phyloP scores from a whole-genome alignment of 495 filamentous ascomycete genomes.

The Xeromyces bisporus region DNA sequence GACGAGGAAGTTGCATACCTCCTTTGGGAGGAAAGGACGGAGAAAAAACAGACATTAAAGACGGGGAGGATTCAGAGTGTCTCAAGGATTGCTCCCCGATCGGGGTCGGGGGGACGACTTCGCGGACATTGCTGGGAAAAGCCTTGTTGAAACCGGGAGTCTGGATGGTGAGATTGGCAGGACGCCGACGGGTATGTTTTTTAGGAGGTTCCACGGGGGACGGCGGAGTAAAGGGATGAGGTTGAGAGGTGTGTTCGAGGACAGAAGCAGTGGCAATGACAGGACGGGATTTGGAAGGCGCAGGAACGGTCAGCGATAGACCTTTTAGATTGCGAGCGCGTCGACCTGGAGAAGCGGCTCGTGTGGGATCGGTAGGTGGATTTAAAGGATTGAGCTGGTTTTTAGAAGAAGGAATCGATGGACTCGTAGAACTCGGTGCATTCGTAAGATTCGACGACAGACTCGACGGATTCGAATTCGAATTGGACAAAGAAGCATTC shows the following conservation, averaged over 20 bases:
- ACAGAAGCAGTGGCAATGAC: conserved; percentile 34
- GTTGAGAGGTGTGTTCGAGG: conserved; percentile 25
- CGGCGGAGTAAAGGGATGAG: conserved; percentile 52
- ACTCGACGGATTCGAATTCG: conserved; percentile 11
- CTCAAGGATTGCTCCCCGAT: conserved; percentile 34
- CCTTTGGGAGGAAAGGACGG: conserved; percentile 41
- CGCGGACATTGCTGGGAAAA: conserved; percentile 17
- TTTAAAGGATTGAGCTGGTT: no score
- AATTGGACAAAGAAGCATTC: conserved; percentile 8
- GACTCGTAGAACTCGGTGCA: no score
- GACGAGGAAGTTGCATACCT: conserved; percentile 46
- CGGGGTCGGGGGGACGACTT: conserved; percentile 35
- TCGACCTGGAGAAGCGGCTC: conserved; percentile 43
- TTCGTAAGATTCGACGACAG: conserved; percentile 18
- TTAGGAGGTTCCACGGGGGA: conserved; percentile 72
- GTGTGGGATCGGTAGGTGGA: conserved; percentile 22
- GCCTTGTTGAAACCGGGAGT: conserved; percentile 38
- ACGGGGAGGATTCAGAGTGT: conserved; percentile 54
- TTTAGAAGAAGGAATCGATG: no score
- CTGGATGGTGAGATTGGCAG: conserved; percentile 57
- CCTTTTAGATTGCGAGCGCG: conserved; percentile 86
- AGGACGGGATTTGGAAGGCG: conserved; percentile 27
- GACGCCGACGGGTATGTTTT: conserved; percentile 53
- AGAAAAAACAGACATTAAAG: conserved; percentile 39
- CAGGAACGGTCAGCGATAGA: conserved; percentile 69